Evolutionary conservation across 176 grass and related monocot species (phyloP), one percentile per base, ranked within the genome.

Genomic region (Bothriochloa decipiens): DNA sequence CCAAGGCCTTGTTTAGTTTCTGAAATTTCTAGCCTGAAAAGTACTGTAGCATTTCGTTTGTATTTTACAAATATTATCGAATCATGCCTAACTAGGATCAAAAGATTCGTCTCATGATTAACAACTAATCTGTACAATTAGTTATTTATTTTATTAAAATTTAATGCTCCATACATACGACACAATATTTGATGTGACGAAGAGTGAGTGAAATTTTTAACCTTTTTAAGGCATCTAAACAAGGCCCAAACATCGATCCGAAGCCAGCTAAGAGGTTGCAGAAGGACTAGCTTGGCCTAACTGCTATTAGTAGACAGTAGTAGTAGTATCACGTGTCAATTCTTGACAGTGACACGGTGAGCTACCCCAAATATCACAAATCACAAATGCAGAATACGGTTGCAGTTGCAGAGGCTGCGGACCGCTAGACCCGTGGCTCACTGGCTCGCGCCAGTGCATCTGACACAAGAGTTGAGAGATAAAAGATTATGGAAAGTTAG

Each of bases 391-490:
- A 70, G 86, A 87, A 87, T 27, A 62, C 25, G 65, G 29, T 58
- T 69, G 62, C 29, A 45, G 40, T 57, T 43, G 50, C 43, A 67
- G 18, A 35, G 85, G 70, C 78, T 58, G 25, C 70, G 43, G 61
- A 26, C 26, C 32, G 68, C 33, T 10, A 18, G 43, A 3, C 61
- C 3, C 10, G 58, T 62, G 58, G 58, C 71, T 39, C 35, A 20
- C 52, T 62, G 58, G 58, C 71, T 39, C 35, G 28, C 52, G 28
- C 40, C 61, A 68, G 40, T 62, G 57, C 16, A 79, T 66, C 74
- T 43, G 35, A 18, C 35, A 33, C 1, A 29, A 63, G 74, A 72
- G 42, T 33, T 42, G 26, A 53, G 25, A 45, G 81, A 66, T 79
- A 57, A 32, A 32, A 67, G 86, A 72, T 72, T 84, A 69, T 43